These are phyloP conservation scores for Globisporangium recalcitrans DNA, from an alignment of 352 stramenopile genomes.

Conservation along the genomic window DNA sequence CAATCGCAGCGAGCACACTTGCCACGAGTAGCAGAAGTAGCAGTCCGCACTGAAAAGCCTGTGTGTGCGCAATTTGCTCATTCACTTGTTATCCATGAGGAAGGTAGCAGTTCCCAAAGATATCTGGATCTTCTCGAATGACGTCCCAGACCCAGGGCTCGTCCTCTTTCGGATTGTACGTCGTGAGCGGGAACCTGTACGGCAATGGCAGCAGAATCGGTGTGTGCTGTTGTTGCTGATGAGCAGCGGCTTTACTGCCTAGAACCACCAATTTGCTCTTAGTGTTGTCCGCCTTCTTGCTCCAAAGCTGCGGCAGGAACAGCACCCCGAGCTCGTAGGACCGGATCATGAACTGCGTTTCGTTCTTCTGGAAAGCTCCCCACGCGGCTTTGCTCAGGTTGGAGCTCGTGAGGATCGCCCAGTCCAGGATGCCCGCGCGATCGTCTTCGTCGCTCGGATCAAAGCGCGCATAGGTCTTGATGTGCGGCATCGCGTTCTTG, in stretches of 20 bases:
- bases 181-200: slow-evolving; percentile 60
- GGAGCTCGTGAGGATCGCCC: slow-evolving; percentile 71
- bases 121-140: slow-evolving; percentile 54
- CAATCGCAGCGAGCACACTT: slow-evolving; percentile 4
- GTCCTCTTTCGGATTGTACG: slow-evolving; percentile 62
- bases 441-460: slow-evolving; percentile 17
- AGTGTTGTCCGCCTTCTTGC: not conserved
- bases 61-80: too few relatives aligned
- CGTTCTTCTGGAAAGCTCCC: slow-evolving; percentile 67
- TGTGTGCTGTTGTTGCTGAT: not conserved
- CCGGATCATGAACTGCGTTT: slow-evolving; percentile 74
- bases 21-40: not conserved
- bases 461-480: slow-evolving; percentile 76
- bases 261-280: slow-evolving; percentile 24
- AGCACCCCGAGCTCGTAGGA: slow-evolving; percentile 81
- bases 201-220: slow-evolving; percentile 40
- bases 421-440: slow-evolving; percentile 39
- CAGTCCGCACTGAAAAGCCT: not conserved
- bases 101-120: slow-evolving; percentile 71
- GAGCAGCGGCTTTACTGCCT: slow-evolving; percentile 24
- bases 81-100: slow-evolving; percentile 19
- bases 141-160: slow-evolving; percentile 83
- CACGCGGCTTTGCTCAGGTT: slow-evolving; percentile 84
- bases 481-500: slow-evolving; percentile 79
- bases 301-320: slow-evolving; percentile 42